Evolutionary conservation across 495 filamentous ascomycete genomes (phyloP).

Genomic region (Penicillium coprophilum): DNA sequence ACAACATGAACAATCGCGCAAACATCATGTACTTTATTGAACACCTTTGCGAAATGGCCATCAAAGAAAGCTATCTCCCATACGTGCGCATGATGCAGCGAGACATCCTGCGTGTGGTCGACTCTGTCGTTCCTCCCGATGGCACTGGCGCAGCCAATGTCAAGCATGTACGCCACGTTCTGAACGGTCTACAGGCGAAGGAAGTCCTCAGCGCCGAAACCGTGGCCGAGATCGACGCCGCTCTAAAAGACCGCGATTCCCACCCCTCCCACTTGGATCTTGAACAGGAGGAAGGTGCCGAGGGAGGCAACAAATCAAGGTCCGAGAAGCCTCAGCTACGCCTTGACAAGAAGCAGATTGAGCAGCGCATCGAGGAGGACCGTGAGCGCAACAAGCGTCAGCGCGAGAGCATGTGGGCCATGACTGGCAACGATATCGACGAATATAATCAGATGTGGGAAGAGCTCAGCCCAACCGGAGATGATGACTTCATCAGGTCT

Average conservation of each 20-base stretch:
- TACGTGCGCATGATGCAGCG: constrained; percentile 93
- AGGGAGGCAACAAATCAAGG: constrained; percentile 29
- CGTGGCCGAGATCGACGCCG: constrained; percentile 74
- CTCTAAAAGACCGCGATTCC: constrained; percentile 70
- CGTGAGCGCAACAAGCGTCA: constrained; percentile 89
- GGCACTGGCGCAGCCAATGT: constrained; percentile 91
- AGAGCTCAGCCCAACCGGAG: constrained; percentile 74
- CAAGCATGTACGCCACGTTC: constrained; percentile 82
- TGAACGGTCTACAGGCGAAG: constrained; percentile 67
- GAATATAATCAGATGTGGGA: constrained; percentile 73
- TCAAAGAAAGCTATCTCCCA: constrained; percentile 67
- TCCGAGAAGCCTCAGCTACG: constrained; percentile 41
- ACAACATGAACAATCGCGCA: constrained; percentile 92
- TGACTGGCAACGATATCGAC: constrained; percentile 57
- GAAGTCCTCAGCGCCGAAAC: constrained; percentile 63
- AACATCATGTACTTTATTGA: constrained; percentile 99
- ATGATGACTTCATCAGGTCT: constrained; percentile 74
- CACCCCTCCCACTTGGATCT: constrained; percentile 42
- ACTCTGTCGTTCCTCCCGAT: constrained; percentile 77
- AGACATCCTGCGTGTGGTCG: constrained; percentile 85
- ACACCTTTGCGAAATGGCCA: constrained; percentile 83
- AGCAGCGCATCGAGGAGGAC: constrained; percentile 96
- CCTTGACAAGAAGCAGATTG: constrained; percentile 82
- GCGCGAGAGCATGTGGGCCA: constrained; percentile 87
- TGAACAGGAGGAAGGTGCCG: constrained; percentile 35